phyloP scores from a whole-genome alignment of 1,139 yeast species.

The Waltiozyma sp. region DNA sequence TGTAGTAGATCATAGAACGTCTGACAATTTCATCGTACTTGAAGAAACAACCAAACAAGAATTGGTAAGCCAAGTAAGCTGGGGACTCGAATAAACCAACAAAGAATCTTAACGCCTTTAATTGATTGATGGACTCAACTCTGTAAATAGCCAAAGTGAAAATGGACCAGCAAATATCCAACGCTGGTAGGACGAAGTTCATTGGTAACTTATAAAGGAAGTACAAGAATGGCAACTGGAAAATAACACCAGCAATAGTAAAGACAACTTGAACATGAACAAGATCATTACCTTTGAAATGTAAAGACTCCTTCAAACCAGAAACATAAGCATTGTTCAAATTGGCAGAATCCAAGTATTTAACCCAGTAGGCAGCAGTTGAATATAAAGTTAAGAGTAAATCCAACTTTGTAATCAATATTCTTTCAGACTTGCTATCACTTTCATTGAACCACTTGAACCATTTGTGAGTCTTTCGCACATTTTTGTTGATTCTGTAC shows the following conservation, averaged over 20 bases:
- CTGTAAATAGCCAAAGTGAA: conserved; percentile 40
- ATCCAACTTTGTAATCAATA: conserved; percentile 49
- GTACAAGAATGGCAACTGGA: conserved; percentile 35
- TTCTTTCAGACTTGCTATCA: conserved; percentile 42
- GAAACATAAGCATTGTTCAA: conserved; percentile 57
- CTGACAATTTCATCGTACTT: conserved; percentile 1
- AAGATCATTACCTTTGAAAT: conserved; percentile 36
- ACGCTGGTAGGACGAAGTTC: conserved; percentile 39
- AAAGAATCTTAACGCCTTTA: conserved; percentile 40
- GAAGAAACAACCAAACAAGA: conserved; percentile 3
- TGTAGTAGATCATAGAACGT: conserved; percentile 2
- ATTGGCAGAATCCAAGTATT: conserved; percentile 49
- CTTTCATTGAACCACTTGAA: conserved; percentile 36
- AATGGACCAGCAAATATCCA: conserved; percentile 58
- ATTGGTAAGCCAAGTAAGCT: conserved; percentile 18
- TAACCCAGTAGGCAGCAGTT: conserved; percentile 60
- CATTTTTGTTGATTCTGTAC: conserved; percentile 1
- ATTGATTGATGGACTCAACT: conserved; percentile 23
- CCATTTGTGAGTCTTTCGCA: conserved; percentile 1
- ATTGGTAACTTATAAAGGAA: conserved; percentile 34
- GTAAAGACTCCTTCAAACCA: conserved; percentile 48
- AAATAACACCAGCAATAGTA: conserved; percentile 46
- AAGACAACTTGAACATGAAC: conserved; percentile 46
- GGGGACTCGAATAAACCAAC: conserved; percentile 29
- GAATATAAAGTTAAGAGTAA: conserved; percentile 17